A percentile compares a stretch with the other conserved stretches of the same genome.
phyloP scores from a whole-genome alignment of 2,329 filamentous ascomycete genomes.

The Phaeosphaeria sp. region DNA sequence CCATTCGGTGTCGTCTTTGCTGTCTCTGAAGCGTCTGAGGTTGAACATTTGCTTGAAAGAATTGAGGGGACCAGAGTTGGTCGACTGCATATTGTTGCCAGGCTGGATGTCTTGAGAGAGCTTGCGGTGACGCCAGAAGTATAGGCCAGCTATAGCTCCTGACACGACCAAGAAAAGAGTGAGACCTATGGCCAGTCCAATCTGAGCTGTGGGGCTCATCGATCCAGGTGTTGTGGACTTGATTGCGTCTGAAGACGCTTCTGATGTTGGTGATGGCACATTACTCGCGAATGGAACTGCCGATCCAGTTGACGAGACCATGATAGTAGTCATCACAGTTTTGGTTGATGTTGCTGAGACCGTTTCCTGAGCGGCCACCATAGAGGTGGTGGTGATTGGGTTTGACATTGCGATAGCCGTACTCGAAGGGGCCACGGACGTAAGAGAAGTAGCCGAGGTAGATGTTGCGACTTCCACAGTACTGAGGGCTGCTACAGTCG shows the following conservation, averaged over 20 bases:
- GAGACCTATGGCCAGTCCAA: conserved; percentile 26
- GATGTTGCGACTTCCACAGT: neutral
- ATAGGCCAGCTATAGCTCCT: conserved; percentile 15
- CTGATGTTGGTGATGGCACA: neutral
- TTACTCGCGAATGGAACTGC: neutral
- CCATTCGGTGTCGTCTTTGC: conserved; percentile 21
- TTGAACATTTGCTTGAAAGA: conserved; percentile 10
- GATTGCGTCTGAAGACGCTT: neutral
- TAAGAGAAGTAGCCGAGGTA: neutral
- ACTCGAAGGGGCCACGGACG: neutral
- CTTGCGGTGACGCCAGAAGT: conserved; percentile 19
- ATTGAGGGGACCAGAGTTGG: neutral
- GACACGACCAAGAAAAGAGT: conserved; percentile 20
- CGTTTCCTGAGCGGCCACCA: neutral
- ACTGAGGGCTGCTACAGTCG: neutral
- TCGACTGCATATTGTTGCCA: neutral
- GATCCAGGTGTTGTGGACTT: neutral
- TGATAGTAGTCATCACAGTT: conserved; percentile 12
- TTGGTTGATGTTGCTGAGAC: conserved; percentile 6
- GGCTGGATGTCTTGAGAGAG: conserved; percentile 1
- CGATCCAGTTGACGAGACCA: conserved; percentile 3
- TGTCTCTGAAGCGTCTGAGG: neutral
- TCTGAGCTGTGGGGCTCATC: conserved; percentile 3
- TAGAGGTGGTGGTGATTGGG: neutral
- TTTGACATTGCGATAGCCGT: neutral